phyloP scores from a whole-genome alignment of 306 rosid species.

The Pachyrhizus erosus region DNA sequence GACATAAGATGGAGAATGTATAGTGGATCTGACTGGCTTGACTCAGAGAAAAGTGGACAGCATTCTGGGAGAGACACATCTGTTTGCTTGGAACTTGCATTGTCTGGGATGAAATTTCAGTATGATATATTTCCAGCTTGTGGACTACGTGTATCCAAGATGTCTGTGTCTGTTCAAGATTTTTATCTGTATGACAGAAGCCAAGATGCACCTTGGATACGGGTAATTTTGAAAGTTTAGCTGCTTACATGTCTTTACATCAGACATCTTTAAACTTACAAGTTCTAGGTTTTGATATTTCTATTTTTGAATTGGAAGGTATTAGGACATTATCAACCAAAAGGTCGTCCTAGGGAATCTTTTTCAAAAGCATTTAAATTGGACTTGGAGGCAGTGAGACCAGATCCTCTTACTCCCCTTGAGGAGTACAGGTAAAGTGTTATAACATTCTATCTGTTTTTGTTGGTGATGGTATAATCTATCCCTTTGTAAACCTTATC shows the following conservation, averaged over 20 bases:
- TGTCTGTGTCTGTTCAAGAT: slow-evolving; percentile 81
- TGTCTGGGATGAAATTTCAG: slow-evolving; percentile 76
- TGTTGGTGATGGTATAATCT: slow-evolving; percentile 13
- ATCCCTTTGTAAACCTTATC: not conserved
- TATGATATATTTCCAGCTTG: slow-evolving; percentile 82
- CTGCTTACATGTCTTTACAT: slow-evolving; percentile 17
- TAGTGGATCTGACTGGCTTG: slow-evolving; percentile 82
- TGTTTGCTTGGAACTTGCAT: slow-evolving; percentile 66
- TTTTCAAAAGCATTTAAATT: slow-evolving; percentile 86
- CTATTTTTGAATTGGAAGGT: slow-evolving; percentile 64
- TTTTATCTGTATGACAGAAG: slow-evolving; percentile 78
- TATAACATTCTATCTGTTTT: slow-evolving; percentile 5
- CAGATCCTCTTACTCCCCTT: slow-evolving; percentile 92
- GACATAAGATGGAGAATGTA: slow-evolving; percentile 85
- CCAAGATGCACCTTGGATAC: slow-evolving; percentile 90
- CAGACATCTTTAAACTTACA: slow-evolving; percentile 36
- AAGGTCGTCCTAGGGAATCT: slow-evolving; percentile 85
- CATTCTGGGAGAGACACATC: slow-evolving; percentile 66
- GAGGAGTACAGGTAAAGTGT: slow-evolving; percentile 86
- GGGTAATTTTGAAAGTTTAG: slow-evolving; percentile 57
- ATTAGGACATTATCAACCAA: slow-evolving; percentile 81
- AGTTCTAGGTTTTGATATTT: slow-evolving; percentile 38
- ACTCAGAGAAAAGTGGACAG: slow-evolving; percentile 52
- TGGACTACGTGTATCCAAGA: slow-evolving; percentile 72
- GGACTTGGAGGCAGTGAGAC: slow-evolving; percentile 96